Evolutionary conservation across 257 asterid genomes (phyloP).

Genomic region (Primulina tabacum): DNA sequence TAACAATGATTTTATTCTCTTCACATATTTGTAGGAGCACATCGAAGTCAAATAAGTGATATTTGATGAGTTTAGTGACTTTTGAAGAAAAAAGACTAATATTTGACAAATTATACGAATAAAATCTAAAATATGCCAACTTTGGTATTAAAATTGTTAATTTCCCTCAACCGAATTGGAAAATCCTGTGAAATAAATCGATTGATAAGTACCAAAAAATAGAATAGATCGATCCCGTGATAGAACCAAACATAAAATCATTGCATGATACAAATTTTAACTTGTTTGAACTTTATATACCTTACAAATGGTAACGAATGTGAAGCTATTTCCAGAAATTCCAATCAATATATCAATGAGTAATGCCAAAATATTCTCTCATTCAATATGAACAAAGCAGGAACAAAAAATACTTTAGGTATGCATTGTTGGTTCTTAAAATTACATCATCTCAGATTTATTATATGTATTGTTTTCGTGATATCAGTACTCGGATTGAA

Average conservation of each 20-base stretch:
- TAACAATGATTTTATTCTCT: too few species aligned
- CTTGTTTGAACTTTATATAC: neutral
- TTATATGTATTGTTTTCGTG: too few species aligned
- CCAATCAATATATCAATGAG: conserved; percentile 9
- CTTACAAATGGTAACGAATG: neutral
- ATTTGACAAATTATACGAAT: too few species aligned
- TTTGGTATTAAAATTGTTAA: too few species aligned
- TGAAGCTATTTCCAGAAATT: neutral
- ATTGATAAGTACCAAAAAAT: neutral
- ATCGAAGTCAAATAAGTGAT: too few species aligned
- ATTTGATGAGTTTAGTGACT: too few species aligned
- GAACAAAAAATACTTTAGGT: conserved; percentile 18
- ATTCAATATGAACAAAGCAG: conserved; percentile 26
- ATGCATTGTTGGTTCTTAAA: neutral
- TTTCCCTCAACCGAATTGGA: too few species aligned
- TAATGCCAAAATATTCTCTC: conserved; percentile 25
- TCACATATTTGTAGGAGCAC: too few species aligned
- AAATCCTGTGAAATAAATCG: neutral
- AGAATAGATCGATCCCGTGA: neutral
- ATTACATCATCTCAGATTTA: too few species aligned
- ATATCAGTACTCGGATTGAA: too few species aligned
- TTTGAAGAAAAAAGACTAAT: too few species aligned
- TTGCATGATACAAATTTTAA: neutral
- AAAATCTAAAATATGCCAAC: too few species aligned
- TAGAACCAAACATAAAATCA: neutral